A percentile compares a stretch with the other conserved stretches of the same genome.
These are phyloP conservation scores for Cyberlindnera lachancei DNA, from an alignment of 805 yeast genomes.

Conservation along the genomic window DNA sequence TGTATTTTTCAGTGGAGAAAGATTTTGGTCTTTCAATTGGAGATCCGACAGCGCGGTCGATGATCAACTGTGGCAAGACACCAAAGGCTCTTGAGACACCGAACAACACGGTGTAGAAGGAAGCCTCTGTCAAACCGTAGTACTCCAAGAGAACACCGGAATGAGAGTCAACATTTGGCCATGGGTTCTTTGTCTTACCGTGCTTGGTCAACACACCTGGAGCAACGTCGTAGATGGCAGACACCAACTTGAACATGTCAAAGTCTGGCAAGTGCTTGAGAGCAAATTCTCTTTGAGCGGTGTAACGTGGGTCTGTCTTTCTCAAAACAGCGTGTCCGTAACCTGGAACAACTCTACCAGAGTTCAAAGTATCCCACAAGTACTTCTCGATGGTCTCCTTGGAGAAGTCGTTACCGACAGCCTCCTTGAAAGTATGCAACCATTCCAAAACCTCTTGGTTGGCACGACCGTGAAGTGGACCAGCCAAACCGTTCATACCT, in stretches of 20 bases:
- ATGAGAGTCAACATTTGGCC: constrained; percentile 89
- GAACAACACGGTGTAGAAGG: constrained; percentile 79
- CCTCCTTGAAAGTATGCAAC: constrained; percentile 58
- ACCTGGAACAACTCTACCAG: constrained; percentile 85
- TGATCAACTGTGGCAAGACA: constrained; percentile 77
- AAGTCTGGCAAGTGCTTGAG: constrained; percentile 69
- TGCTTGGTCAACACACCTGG: constrained; percentile 74
- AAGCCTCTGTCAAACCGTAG: constrained; percentile 76
- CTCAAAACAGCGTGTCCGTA: constrained; percentile 85
- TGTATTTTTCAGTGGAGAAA: constrained; percentile 89
- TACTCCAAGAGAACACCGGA: constrained; percentile 81
- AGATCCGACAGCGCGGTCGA: constrained; percentile 75
- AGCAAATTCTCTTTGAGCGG: constrained; percentile 81
- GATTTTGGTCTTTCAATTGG: constrained; percentile 89
- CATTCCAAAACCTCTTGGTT: constrained; percentile 83
- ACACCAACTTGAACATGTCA: constrained; percentile 71
- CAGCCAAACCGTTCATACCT: constrained; percentile 80
- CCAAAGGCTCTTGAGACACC: constrained; percentile 87
- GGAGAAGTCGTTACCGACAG: constrained; percentile 56
- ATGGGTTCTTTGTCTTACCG: constrained; percentile 89
- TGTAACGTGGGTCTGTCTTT: constrained; percentile 85
- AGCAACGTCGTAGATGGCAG: constrained; percentile 73
- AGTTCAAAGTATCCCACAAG: constrained; percentile 70
- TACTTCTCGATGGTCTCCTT: constrained; percentile 64
- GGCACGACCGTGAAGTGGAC: constrained; percentile 85